Evolutionary conservation across 352 stramenopile species (phyloP), one percentile per base, ranked within the genome.

Genomic region (Globisporangium splendens): DNA sequence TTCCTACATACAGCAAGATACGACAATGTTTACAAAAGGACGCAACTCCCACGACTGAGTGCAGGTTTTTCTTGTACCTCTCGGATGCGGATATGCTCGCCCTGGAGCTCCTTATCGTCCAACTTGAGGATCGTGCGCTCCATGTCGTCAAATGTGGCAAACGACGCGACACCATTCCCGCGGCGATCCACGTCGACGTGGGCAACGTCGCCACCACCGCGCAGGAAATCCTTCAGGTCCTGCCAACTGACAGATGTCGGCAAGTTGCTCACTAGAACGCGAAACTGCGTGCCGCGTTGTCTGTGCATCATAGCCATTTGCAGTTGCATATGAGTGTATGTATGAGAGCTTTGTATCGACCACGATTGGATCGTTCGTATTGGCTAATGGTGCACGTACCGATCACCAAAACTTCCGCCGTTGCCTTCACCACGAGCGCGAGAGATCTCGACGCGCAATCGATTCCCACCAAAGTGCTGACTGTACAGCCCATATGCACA

Each of bases 161-260:
- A 93, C 4, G 75, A 89, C 1, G 80, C 83, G 14, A 68, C 70
- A 6, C 79, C 83, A 58, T 73, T 79, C 7, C 83, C 83, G 43
- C 77, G 73, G 1, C 75, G 69, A 64, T 93, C 80, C 42, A 91
- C 81, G 49, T 91, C 75, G 8, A 70, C 72, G 55, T 86, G 72
- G 18, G 86, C 68, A 18, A 91, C 81, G 52, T 91, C 83, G 24
- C 73, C 79, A 0, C 70, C 76, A 41, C 72, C 64, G 2, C 69
- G 70, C 2, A 91, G 61, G 53, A 88, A 85, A 56, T 86, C 76
- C 56, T 89, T 88, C 24, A 91, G 65, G 41, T 91, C 83, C 56
- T 80, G 70, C 69, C 66, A 79, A 14, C 71, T 89, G 55, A 86
- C 77, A 0, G 60, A 58, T 7, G 59, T 55, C 8, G 77, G 68